Evolutionary conservation across 495 filamentous ascomycete genomes (phyloP).

Genomic region (Tuber borchii): DNA sequence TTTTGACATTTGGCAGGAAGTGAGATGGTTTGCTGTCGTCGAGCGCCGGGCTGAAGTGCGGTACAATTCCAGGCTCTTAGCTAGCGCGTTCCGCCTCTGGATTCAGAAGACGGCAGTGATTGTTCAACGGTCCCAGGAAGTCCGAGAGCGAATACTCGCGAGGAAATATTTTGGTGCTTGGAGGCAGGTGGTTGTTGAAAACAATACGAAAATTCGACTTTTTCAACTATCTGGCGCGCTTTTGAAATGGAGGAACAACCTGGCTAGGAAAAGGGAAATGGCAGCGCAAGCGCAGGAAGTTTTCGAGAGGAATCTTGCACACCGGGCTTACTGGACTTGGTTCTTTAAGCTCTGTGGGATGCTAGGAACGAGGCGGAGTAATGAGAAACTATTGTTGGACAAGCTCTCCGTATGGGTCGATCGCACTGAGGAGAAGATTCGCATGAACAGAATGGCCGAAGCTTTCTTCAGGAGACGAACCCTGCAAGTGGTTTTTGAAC

Average conservation of each 20-base stretch:
- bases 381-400: slow-evolving; percentile 12
- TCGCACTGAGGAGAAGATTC: slow-evolving; percentile 24
- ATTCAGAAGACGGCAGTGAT: slow-evolving; percentile 36
- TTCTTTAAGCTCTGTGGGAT: slow-evolving; percentile 36
- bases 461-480: slow-evolving; percentile 23
- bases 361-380: slow-evolving; percentile 20
- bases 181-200: slow-evolving; percentile 28
- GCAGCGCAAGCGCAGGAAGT: slow-evolving; percentile 21
- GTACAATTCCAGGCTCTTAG: slow-evolving; percentile 30
- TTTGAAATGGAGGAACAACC: slow-evolving; percentile 27
- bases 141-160: slow-evolving; percentile 36
- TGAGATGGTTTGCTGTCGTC: slow-evolving; percentile 35
- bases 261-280: slow-evolving; percentile 10
- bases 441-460: slow-evolving; percentile 33
- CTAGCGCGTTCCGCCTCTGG: slow-evolving; percentile 33
- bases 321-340: slow-evolving; percentile 38
- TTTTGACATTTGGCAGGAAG: slow-evolving; percentile 37
- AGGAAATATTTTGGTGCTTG: slow-evolving; percentile 41
- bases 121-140: slow-evolving; percentile 37
- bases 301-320: slow-evolving; percentile 31
- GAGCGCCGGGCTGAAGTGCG: slow-evolving; percentile 22
- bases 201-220: slow-evolving; percentile 28
- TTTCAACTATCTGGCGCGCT: slow-evolving; percentile 37
- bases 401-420: slow-evolving; percentile 28
- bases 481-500: slow-evolving; percentile 32